Evolutionary conservation across 2,329 filamentous ascomycete genomes (phyloP).

Genomic region (Colletotrichum cuscutae): DNA sequence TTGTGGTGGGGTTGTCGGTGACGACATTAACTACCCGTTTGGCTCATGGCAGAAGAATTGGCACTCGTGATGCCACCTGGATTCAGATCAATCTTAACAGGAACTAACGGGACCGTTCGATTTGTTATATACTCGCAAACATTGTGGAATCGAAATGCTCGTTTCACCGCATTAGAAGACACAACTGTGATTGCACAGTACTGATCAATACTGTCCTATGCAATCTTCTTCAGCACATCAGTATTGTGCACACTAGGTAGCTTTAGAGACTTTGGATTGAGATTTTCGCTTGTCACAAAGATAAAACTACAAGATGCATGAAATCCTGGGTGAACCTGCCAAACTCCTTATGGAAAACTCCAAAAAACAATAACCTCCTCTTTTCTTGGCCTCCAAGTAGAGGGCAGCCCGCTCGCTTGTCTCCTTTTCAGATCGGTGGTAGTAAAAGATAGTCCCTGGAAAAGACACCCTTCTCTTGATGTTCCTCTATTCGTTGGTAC

Average conservation of each 20-base stretch:
- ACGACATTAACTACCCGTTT: conserved; percentile 11
- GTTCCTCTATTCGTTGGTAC: too few relatives aligned
- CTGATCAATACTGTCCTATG: not conserved
- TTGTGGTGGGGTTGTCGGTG: conserved; percentile 11
- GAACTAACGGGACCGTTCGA: not conserved
- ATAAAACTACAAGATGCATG: not conserved
- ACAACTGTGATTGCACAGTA: not conserved
- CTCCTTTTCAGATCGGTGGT: not conserved
- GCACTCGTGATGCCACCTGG: not conserved
- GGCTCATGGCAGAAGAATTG: not conserved
- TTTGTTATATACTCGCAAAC: not conserved
- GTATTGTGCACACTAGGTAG: not conserved
- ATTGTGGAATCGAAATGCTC: not conserved
- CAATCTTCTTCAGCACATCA: not conserved
- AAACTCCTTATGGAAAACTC: not conserved
- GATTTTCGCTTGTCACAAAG: not conserved
- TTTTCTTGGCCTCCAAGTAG: not conserved
- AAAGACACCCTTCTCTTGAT: not conserved
- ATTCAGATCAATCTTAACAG: rapidly evolving
- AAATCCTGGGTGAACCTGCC: not conserved
- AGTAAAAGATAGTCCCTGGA: not conserved
- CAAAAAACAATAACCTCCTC: not conserved
- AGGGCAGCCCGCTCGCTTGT: not conserved
- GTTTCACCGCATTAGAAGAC: too few relatives aligned
- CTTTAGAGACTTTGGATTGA: not conserved